Evolutionary conservation across 768 basidiomycete species (phyloP).

Genomic region (Boletus edulis): DNA sequence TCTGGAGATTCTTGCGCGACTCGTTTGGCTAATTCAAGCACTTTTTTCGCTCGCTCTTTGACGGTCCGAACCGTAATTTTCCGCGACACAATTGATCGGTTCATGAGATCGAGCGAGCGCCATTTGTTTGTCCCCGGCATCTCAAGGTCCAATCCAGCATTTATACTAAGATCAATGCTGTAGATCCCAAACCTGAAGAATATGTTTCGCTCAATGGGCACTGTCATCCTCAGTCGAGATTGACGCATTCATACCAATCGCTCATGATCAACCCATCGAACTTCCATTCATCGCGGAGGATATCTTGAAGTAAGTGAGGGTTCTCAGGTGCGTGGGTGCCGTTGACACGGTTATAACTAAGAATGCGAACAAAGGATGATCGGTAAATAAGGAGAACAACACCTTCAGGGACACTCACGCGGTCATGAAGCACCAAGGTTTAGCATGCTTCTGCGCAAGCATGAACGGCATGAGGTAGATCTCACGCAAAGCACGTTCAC

Average conservation of each 20-base stretch:
- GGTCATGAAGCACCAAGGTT: slow-evolving; percentile 62
- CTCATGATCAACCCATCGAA: slow-evolving; percentile 77
- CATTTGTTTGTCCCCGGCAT: slow-evolving; percentile 79
- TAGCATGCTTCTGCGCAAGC: slow-evolving; percentile 48
- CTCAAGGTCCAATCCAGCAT: slow-evolving; percentile 79
- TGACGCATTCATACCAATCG: slow-evolving; percentile 56
- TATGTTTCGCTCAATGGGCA: not conserved
- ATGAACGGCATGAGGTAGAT: slow-evolving; percentile 64
- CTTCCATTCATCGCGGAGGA: slow-evolving; percentile 73
- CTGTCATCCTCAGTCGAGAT: not conserved
- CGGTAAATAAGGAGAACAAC: not conserved
- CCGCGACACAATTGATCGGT: slow-evolving; percentile 54
- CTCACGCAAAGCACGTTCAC: slow-evolving; percentile 53
- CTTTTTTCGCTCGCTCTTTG: slow-evolving; percentile 62
- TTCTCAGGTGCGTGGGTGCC: slow-evolving; percentile 73
- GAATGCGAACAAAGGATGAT: not conserved
- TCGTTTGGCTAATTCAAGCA: slow-evolving; percentile 68
- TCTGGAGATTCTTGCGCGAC: slow-evolving; percentile 62
- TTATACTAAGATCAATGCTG: slow-evolving; percentile 58
- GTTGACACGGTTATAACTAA: slow-evolving; percentile 72
- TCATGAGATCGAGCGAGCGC: slow-evolving; percentile 67
- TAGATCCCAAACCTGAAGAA: slow-evolving; percentile 67
- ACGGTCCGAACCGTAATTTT: slow-evolving; percentile 66
- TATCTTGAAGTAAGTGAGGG: slow-evolving; percentile 51
- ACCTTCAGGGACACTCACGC: slow-evolving; percentile 41